Evolutionary conservation across 345 rosid genomes (phyloP).

Genomic region (Euphorbia peplus): DNA sequence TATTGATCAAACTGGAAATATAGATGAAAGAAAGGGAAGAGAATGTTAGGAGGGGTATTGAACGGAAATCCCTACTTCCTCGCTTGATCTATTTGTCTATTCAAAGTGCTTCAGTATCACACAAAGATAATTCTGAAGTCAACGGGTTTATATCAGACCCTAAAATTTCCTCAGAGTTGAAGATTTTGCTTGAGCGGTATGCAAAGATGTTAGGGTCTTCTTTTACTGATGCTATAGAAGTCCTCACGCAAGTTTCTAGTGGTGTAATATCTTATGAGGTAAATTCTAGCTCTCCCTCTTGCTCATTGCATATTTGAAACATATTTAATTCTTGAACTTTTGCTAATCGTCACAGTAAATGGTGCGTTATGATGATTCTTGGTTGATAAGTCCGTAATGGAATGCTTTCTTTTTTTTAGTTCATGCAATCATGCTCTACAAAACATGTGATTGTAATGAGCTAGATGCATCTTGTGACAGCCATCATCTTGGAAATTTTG

Average conservation of each 20-base stretch:
- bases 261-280: constrained; percentile 67
- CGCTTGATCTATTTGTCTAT: constrained; percentile 81
- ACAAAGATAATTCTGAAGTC: constrained; percentile 52
- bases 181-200: constrained; percentile 65
- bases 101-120: constrained; percentile 55
- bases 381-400: not conserved
- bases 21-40: constrained; percentile 71
- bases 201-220: constrained; percentile 73
- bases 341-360: not conserved
- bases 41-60: constrained; percentile 43
- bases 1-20: constrained; percentile 17
- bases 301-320: not conserved
- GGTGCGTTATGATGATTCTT: not conserved
- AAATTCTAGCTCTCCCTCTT: not conserved
- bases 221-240: constrained; percentile 54
- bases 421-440: not conserved
- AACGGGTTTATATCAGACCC: constrained; percentile 58
- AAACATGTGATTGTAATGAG: not conserved
- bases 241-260: constrained; percentile 51
- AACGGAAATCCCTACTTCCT: constrained; percentile 77
- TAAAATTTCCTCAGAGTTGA: constrained; percentile 54
- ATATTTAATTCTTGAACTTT: not conserved
- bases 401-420: not conserved
- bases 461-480: not conserved
- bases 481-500: not conserved